Evolutionary conservation across 768 basidiomycete genomes (phyloP), one percentile per base, ranked within the genome.

Genomic region (Chiua virens): DNA sequence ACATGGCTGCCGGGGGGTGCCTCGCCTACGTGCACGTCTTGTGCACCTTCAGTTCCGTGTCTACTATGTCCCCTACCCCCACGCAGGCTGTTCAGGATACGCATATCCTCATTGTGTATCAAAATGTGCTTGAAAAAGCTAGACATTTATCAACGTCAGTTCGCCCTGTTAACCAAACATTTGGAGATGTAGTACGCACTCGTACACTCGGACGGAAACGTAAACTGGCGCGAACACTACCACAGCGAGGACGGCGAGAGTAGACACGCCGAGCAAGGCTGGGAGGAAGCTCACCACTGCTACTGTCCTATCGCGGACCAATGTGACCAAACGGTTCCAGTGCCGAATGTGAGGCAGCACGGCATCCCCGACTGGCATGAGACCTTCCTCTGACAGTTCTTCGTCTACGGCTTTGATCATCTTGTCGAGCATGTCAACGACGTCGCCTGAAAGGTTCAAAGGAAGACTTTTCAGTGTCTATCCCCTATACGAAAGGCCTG

Each of bases 311-410:
- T 44, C 32, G 18, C 47, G 34, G 14, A 59, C 18, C 3, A 51
- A 15, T 9, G 30, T 30, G 3, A 23, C 47, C 22, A 59, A 48
- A 20, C 50, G 50, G 17, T 56, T 27, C 58, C 54, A 51, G 15
- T 56, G 51, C 8, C 40, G 42, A 18, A 59, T 55, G 43, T 59
- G 53, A 0, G 53, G 53, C 8, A 52, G 30, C 14, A 46, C 32
- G 4, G 32, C 15, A 11, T 55, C 50, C 0, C 53, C 58, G n/a
- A 55, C 42, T 8, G 50, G 40, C 44, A 54, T 27, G 5, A 55
- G 46, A 22, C 50, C 41, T 14, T 55, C 56, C 27, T 58, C 41
- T 1, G 44, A 52, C 10, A 56, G 18, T 17, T 55, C 49, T 15
- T 38, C 46, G n/a, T 55, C 32, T 14, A 8, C 15, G 32, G 32